These are phyloP conservation scores for Sporothrix globosa DNA, from an alignment of 2,329 filamentous ascomycete species.

Conservation along the genomic window DNA sequence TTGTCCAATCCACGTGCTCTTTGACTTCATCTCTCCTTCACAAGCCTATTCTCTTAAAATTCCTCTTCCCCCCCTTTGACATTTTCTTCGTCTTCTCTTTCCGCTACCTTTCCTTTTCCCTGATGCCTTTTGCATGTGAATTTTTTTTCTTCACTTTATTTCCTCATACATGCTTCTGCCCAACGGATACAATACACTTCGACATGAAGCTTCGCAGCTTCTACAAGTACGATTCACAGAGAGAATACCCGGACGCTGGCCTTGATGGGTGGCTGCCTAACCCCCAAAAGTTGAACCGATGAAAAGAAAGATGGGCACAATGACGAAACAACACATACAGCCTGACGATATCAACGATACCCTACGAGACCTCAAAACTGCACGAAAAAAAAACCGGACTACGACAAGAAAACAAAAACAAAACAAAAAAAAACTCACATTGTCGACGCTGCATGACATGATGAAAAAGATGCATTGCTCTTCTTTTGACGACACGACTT, in stretches of 20 bases:
- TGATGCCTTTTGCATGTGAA: conserved; percentile 8
- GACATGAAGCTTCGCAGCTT: conserved; percentile 45
- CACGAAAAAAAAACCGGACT: neutral
- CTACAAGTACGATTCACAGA: conserved; percentile 34
- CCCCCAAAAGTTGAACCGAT: conserved; percentile 15
- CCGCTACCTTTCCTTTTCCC: neutral
- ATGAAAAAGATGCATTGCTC: conserved; percentile 14
- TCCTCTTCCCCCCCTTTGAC: neutral
- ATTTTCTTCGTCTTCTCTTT: neutral
- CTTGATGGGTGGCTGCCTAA: conserved; percentile 25
- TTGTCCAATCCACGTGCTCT: conserved; percentile 6
- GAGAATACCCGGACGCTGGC: conserved; percentile 38
- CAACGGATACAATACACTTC: conserved; percentile 40
- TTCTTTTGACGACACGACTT: conserved; percentile 22
- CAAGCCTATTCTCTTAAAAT: too few species aligned
- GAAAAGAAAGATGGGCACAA: conserved; percentile 13
- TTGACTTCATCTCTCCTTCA: conserved; percentile 1
- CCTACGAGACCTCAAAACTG: neutral
- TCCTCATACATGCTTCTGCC: conserved; percentile 4
- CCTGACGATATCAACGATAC: neutral
- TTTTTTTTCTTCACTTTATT: conserved; percentile 19
- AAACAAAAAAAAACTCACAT: neutral
- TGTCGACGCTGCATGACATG: conserved; percentile 3
- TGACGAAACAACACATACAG: conserved; percentile 23
- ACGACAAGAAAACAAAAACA: neutral